A percentile compares a stretch with the other conserved stretches of the same genome.
phyloP scores from a whole-genome alignment of 441 rosid genomes.

The Gossypium davidsonii region DNA sequence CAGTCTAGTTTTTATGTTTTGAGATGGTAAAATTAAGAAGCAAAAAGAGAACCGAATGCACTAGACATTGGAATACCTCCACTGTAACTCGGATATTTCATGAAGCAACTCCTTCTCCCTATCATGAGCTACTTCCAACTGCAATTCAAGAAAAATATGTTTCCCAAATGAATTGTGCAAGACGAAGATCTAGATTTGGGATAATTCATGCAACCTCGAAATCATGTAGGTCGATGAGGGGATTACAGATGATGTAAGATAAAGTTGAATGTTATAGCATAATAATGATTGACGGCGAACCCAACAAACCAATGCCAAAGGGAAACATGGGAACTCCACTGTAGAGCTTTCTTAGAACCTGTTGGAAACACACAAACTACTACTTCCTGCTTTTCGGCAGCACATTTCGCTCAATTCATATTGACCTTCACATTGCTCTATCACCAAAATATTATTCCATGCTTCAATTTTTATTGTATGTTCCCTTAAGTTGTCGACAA shows the following conservation, averaged over 20 bases:
- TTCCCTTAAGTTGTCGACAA: not conserved
- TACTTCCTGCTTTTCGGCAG: not conserved
- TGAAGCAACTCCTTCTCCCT: constrained; percentile 83
- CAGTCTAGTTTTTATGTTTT: not conserved
- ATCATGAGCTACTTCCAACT: constrained; percentile 88
- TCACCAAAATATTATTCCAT: not conserved
- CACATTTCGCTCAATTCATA: not conserved
- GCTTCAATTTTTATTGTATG: not conserved
- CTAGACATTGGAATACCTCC: constrained; percentile 47
- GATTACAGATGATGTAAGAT: not conserved
- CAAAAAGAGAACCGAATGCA: not conserved
- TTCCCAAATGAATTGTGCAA: not conserved
- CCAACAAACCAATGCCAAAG: not conserved
- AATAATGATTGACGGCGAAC: not conserved
- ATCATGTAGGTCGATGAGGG: not conserved
- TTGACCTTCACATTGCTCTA: not conserved
- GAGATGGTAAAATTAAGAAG: not conserved
- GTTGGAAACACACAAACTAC: not conserved
- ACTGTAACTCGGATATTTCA: constrained; percentile 75
- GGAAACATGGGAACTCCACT: not conserved
- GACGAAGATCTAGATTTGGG: not conserved
- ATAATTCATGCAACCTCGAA: not conserved
- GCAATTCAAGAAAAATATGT: constrained; percentile 20
- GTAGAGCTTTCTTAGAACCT: not conserved
- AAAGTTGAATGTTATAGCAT: not conserved